Conservation (phyloP, 352 stramenopile species). For the Phytophthora ramorum region DNA sequence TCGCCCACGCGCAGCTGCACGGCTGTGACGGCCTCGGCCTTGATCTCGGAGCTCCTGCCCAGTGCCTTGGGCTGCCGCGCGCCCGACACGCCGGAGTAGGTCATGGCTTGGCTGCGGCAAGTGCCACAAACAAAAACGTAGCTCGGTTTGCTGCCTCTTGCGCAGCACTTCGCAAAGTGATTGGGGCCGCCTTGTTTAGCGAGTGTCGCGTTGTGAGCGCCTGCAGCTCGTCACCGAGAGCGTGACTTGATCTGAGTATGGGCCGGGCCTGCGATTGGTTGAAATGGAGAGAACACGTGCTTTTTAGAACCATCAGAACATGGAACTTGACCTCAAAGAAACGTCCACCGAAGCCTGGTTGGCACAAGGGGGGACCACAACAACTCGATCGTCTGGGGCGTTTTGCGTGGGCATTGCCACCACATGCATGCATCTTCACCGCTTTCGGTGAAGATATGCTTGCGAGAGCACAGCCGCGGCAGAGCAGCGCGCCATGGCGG, state of each 20-base stretch:
- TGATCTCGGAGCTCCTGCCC: slow-evolving; percentile 15
- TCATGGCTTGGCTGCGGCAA: slow-evolving; percentile 16
- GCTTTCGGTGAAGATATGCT: too few relatives aligned
- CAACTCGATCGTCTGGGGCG: too few relatives aligned
- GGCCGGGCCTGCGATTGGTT: slow-evolving; percentile 5
- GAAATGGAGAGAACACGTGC: slow-evolving; percentile 7
- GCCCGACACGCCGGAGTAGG: slow-evolving; percentile 4
- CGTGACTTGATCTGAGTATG: slow-evolving; percentile 15
- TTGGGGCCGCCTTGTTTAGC: background rate
- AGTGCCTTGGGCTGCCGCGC: slow-evolving; percentile 18
- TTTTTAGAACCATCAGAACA: background rate
- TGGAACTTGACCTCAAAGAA: slow-evolving; percentile 14
- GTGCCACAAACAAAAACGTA: background rate
- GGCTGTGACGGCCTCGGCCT: slow-evolving; percentile 22
- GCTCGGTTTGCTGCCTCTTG: slow-evolving; percentile 10
- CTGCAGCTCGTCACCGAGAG: slow-evolving; percentile 7
- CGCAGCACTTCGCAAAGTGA: slow-evolving; percentile 31
- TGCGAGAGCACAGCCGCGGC: too few relatives aligned
- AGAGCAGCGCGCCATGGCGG: too few relatives aligned
- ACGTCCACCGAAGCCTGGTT: background rate
- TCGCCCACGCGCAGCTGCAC: slow-evolving; percentile 67
- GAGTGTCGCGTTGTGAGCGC: slow-evolving; percentile 21
- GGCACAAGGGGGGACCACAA: background rate
- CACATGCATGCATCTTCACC: too few relatives aligned
- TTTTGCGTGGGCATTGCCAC: too few relatives aligned